Conservation (phyloP, 768 basidiomycete genomes). For the Sistotremastrum niveocremeum region DNA sequence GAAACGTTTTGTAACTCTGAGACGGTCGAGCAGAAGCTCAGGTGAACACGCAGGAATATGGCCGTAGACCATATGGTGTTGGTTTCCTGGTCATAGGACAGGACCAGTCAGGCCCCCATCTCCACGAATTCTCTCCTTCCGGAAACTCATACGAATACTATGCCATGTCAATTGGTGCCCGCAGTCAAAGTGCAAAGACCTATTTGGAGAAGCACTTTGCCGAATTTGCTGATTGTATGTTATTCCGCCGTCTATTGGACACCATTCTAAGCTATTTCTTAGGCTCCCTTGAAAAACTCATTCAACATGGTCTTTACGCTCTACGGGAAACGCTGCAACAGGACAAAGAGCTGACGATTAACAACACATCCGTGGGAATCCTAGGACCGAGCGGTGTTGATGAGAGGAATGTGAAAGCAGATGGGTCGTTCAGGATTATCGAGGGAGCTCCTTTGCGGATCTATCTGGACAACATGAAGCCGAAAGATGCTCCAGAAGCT, state of each 20-base stretch:
- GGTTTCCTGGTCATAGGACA: conserved; percentile 96
- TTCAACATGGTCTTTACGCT: conserved; percentile 88
- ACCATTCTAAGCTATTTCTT: background rate
- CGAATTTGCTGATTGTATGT: conserved; percentile 73
- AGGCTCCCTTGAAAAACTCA: conserved; percentile 79
- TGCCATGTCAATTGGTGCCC: conserved; percentile 96
- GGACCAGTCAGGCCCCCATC: conserved; percentile 93
- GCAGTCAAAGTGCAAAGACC: conserved; percentile 97
- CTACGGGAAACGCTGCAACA: conserved; percentile 95
- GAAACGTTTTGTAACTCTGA: background rate
- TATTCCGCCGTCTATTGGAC: background rate
- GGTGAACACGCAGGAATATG: conserved; percentile 97
- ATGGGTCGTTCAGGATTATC: conserved; percentile 69
- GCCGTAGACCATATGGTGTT: conserved; percentile 93
- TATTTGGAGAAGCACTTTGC: conserved; percentile 94
- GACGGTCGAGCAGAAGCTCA: conserved; percentile 65
- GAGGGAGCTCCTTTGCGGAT: conserved; percentile 68
- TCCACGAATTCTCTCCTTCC: conserved; percentile 96
- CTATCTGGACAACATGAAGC: conserved; percentile 68
- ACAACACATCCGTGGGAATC: conserved; percentile 93
- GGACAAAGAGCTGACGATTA: conserved; percentile 86
- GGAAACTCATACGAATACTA: conserved; percentile 97
- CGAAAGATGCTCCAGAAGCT: conserved; percentile 35
- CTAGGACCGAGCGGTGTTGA: conserved; percentile 57
- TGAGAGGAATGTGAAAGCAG: conserved; percentile 37